Percentiles rank a stretch among this genome's conserved stretches.
Evolutionary conservation across 805 yeast species (phyloP).

Genomic region (Diddensiella santjacobensis): DNA sequence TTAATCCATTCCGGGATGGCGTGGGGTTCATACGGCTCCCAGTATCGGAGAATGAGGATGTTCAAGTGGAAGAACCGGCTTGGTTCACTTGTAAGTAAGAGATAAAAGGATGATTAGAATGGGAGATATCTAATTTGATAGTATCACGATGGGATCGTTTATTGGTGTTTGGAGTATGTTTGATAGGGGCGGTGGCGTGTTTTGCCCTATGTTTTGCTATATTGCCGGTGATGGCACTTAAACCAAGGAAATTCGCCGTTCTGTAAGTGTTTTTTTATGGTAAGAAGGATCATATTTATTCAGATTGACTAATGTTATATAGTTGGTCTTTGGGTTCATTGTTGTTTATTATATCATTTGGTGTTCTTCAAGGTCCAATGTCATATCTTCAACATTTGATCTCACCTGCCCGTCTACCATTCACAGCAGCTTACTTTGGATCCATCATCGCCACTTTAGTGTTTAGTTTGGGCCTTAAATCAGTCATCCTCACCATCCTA

Average conservation of each 20-base stretch:
- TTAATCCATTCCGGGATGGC: constrained; percentile 29
- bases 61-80: constrained; percentile 36
- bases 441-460: constrained; percentile 75
- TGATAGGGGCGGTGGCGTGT: constrained; percentile 74
- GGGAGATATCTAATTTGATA: neutral
- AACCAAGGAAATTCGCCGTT: constrained; percentile 85
- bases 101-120: neutral
- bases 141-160: constrained; percentile 74
- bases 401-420: constrained; percentile 72
- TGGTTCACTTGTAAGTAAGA: constrained; percentile 33
- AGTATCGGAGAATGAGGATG: constrained; percentile 21
- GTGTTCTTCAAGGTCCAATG: constrained; percentile 88
- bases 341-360: constrained; percentile 83
- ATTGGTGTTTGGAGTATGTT: constrained; percentile 69
- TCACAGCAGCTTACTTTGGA: constrained; percentile 76
- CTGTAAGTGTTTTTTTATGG: constrained; percentile 23
- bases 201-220: constrained; percentile 76
- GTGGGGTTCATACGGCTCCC: constrained; percentile 23
- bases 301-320: no score
- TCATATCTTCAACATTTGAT: constrained; percentile 70
- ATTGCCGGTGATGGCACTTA: constrained; percentile 83
- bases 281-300: no score
- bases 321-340: constrained; percentile 87
- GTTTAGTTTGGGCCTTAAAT: constrained; percentile 65
- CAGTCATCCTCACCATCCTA: constrained; percentile 70